Conservation (phyloP, 139 green algal genomes). For the Nannochloris sp. region DNA sequence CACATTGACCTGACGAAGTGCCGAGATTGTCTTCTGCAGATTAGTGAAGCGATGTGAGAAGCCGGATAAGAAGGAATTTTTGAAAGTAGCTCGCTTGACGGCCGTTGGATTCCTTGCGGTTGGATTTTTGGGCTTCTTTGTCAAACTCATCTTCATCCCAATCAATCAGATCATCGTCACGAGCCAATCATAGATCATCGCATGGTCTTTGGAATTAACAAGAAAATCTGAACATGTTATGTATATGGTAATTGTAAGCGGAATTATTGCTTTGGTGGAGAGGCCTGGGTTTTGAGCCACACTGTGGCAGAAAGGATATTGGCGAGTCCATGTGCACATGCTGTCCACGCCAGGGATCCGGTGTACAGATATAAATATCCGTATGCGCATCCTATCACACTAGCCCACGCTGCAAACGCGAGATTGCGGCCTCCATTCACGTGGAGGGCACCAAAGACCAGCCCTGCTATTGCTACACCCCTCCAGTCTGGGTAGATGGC, state of each 20-base stretch:
- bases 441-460: constrained; percentile 67
- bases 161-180: constrained; percentile 15
- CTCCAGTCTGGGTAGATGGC: constrained; percentile 58
- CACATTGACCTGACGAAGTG: background rate
- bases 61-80: constrained; percentile 30
- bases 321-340: constrained; percentile 46
- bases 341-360: constrained; percentile 45
- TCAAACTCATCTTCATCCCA: constrained; percentile 30
- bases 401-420: constrained; percentile 68
- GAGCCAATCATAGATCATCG: background rate
- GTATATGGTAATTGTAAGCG: too few species aligned
- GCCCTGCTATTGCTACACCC: constrained; percentile 52
- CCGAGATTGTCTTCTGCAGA: constrained; percentile 3
- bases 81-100: constrained; percentile 31
- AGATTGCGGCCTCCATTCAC: constrained; percentile 62
- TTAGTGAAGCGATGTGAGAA: constrained; percentile 37
- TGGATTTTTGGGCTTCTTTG: constrained; percentile 29
- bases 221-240: too few species aligned
- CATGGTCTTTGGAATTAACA: background rate
- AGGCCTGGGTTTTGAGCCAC: background rate
- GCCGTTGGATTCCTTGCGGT: constrained; percentile 27
- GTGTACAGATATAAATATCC: constrained; percentile 52
- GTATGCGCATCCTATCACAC: constrained; percentile 55
- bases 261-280: too few species aligned
- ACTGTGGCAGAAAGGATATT: constrained; percentile 40